These are phyloP conservation scores for Penicillium psychrofluorescens DNA, from an alignment of 495 filamentous ascomycete species.

Conservation along the genomic window DNA sequence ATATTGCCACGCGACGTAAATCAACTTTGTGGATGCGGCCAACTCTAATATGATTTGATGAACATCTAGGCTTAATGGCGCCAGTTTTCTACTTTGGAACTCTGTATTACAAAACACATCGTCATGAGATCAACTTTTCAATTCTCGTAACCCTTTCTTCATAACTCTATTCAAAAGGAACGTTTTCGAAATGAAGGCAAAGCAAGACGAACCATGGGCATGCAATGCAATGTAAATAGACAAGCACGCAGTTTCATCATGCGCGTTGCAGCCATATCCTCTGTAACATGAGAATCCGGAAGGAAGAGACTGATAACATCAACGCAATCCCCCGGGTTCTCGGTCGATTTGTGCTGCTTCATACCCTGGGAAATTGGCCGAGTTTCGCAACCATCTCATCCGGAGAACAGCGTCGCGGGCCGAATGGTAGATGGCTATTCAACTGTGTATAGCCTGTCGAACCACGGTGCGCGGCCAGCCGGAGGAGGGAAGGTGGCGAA, in stretches of 20 bases:
- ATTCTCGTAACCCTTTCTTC: conserved; percentile 36
- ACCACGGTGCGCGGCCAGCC: conserved; percentile 14
- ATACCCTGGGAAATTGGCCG: conserved; percentile 19
- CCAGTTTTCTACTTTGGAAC: too few species aligned
- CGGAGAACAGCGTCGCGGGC: conserved; percentile 7
- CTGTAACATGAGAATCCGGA: conserved; percentile 10
- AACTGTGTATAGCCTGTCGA: conserved; percentile 1
- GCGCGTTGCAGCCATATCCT: conserved; percentile 26
- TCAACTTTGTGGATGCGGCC: too few species aligned
- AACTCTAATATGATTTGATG: too few species aligned
- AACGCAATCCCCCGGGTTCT: neutral
- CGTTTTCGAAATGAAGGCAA: conserved; percentile 30
- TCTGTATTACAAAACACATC: too few species aligned
- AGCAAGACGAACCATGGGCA: conserved; percentile 30
- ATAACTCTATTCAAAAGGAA: conserved; percentile 30
- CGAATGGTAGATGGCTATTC: conserved; percentile 4
- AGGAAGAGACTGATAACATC: too few species aligned
- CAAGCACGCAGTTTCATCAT: conserved; percentile 23
- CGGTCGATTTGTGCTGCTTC: conserved; percentile 14
- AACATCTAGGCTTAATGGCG: too few species aligned
- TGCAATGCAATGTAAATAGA: conserved; percentile 19
- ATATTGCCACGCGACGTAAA: too few species aligned
- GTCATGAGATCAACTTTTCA: conserved; percentile 14
- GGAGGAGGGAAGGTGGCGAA: conserved; percentile 14
- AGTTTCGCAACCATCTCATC: conserved; percentile 3